Evolutionary conservation across 108 stramenopile genomes (phyloP).

Genomic region (Cyclotella cryptica): DNA sequence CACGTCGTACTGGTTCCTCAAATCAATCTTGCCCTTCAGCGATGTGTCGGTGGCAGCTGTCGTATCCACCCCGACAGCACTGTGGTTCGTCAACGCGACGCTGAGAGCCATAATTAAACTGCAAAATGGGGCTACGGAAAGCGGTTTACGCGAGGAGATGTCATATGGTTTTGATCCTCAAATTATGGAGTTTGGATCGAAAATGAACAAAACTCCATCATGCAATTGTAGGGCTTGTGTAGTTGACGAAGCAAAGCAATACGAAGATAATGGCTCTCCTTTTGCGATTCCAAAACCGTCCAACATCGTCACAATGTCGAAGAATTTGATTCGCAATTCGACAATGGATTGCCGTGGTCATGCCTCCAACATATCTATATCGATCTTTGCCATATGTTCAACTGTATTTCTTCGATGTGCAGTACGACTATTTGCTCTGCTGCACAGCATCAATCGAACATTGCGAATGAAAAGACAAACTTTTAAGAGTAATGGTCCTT

Average conservation of each 20-base stretch:
- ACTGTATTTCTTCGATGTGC: constrained; percentile 40
- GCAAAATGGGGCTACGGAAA: not conserved
- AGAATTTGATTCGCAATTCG: constrained; percentile 22
- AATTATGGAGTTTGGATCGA: not conserved
- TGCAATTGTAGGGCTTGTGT: constrained; percentile 6
- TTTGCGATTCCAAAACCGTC: not conserved
- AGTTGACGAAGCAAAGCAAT: not conserved
- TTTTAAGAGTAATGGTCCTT: constrained; percentile 3
- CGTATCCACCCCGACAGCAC: not conserved
- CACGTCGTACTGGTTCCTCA: not conserved
- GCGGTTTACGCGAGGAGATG: not conserved
- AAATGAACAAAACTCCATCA: not conserved
- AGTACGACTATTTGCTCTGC: constrained; percentile 35
- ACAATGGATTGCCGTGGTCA: constrained; percentile 6
- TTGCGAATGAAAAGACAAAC: constrained; percentile 22
- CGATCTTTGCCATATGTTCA: constrained; percentile 28
- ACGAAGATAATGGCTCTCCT: not conserved
- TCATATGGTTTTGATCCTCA: not conserved
- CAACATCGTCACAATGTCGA: constrained; percentile 19
- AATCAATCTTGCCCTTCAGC: not conserved
- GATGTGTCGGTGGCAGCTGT: constrained; percentile 4
- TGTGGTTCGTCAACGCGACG: constrained; percentile 15
- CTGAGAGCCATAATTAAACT: not conserved
- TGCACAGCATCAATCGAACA: constrained; percentile 34
- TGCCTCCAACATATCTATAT: constrained; percentile 28